phyloP scores from a whole-genome alignment of 1,284 basidiomycete genomes.

The Trametes versicolor region DNA sequence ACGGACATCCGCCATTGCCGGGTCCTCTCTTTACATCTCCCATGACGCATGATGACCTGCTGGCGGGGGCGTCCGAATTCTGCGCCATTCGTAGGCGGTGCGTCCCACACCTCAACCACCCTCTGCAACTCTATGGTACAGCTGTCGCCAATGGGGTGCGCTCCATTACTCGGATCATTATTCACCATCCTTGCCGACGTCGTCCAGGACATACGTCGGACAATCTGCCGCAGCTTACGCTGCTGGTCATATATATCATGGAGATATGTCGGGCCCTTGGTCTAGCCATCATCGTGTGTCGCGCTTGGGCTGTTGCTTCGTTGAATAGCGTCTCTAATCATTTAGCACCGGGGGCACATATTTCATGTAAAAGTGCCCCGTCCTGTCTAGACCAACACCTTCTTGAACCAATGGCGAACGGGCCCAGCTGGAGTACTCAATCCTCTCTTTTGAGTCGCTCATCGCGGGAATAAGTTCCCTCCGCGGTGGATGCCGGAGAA shows the following conservation, averaged over 20 bases:
- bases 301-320: neutral
- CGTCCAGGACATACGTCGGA: slow-evolving; percentile 6
- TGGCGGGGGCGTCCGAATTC: neutral
- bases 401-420: neutral
- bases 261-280: slow-evolving; percentile 9
- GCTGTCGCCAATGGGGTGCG: neutral
- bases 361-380: neutral
- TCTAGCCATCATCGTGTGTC: slow-evolving; percentile 1
- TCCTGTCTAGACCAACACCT: neutral
- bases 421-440: neutral
- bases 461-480: slow-evolving; percentile 20
- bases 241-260: neutral
- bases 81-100: neutral
- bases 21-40: neutral
- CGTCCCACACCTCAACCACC: neutral
- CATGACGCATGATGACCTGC: slow-evolving; percentile 5
- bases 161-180: neutral
- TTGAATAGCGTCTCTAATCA: slow-evolving; percentile 2
- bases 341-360: neutral
- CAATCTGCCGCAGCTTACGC: neutral
- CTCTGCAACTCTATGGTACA: neutral
- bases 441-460: slow-evolving; percentile 1
- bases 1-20: neutral
- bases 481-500: slow-evolving; percentile 23
- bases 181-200: neutral